Percentiles rank a stretch among this genome's conserved stretches.
phyloP scores from a whole-genome alignment of 192 early-diverging fungal species.

The Coemansia sp. region DNA sequence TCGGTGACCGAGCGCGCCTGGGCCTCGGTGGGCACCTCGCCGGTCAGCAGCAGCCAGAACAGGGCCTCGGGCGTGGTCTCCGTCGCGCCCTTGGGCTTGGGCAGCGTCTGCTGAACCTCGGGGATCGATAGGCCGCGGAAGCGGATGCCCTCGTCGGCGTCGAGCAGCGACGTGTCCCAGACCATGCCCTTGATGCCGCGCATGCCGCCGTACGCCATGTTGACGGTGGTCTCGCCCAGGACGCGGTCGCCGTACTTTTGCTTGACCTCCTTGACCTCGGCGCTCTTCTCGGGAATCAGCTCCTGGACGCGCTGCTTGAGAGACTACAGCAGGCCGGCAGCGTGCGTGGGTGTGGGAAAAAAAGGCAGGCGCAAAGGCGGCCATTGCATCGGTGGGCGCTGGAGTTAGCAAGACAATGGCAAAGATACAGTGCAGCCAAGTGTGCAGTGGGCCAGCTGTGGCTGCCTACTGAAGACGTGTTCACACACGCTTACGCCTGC shows the following conservation, averaged over 20 bases:
- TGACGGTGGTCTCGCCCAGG: slow-evolving; percentile 92
- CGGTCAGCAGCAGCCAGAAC: slow-evolving; percentile 97
- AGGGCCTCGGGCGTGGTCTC: slow-evolving; percentile 98
- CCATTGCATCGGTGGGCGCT: too few species aligned
- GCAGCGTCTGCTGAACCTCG: slow-evolving; percentile 91
- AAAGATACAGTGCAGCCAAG: too few species aligned
- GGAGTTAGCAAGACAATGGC: too few species aligned
- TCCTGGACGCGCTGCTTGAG: slow-evolving; percentile 92
- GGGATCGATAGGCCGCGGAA: slow-evolving; percentile 96
- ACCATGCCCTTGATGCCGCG: slow-evolving; percentile 99
- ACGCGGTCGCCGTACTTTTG: slow-evolving; percentile 86
- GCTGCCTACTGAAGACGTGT: background rate
- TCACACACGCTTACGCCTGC: background rate
- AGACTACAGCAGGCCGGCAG: slow-evolving; percentile 23
- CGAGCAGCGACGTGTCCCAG: slow-evolving; percentile 97
- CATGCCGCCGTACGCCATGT: slow-evolving; percentile 98
- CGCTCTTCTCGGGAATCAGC: slow-evolving; percentile 92
- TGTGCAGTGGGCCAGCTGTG: background rate
- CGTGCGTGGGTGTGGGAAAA: slow-evolving; percentile 8
- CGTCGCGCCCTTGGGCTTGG: slow-evolving; percentile 77
- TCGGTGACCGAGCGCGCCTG: slow-evolving; percentile 88
- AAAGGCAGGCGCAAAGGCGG: too few species aligned
- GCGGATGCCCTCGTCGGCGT: slow-evolving; percentile 97
- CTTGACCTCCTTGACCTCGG: slow-evolving; percentile 92
- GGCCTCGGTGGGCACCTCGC: slow-evolving; percentile 90